Evolutionary conservation across 805 yeast species (phyloP).

Genomic region (Priceomyces castillae): DNA sequence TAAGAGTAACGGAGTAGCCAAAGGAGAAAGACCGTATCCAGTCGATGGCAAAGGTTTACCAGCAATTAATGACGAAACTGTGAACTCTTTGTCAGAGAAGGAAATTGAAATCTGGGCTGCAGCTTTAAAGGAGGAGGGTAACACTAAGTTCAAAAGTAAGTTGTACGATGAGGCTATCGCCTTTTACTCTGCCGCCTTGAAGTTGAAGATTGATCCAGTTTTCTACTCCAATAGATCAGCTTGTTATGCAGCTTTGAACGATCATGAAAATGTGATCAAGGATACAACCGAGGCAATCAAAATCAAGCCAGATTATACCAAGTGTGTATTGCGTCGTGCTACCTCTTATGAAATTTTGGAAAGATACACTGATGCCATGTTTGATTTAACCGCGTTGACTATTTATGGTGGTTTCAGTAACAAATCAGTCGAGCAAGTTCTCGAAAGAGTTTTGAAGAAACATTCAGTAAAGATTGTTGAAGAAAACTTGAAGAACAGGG

Average conservation of each 20-base stretch:
- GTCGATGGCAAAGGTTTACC: conserved; percentile 57
- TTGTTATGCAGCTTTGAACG: conserved; percentile 79
- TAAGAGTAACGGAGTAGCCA: conserved; percentile 28
- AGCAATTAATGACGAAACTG: conserved; percentile 44
- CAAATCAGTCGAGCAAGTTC: conserved; percentile 69
- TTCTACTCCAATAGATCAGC: conserved; percentile 96
- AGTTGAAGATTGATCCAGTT: conserved; percentile 76
- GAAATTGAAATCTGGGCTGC: conserved; percentile 65
- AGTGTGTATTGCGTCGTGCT: conserved; percentile 91
- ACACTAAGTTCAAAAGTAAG: conserved; percentile 68
- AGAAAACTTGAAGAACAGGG: conserved; percentile 50
- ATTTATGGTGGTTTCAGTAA: conserved; percentile 81
- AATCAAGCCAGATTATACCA: conserved; percentile 84
- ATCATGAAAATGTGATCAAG: conserved; percentile 79
- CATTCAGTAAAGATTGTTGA: conserved; percentile 74
- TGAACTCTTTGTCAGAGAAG: conserved; percentile 44
- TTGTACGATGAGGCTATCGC: conserved; percentile 73
- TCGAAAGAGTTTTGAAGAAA: conserved; percentile 83
- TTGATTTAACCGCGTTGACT: conserved; percentile 86
- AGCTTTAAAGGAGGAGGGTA: conserved; percentile 87
- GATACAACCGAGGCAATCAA: conserved; percentile 85
- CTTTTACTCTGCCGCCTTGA: conserved; percentile 75
- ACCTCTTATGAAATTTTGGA: conserved; percentile 83
- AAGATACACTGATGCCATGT: conserved; percentile 78
- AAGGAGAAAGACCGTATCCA: conserved; percentile 44